Conservation (phyloP, 768 basidiomycete species). For the Nevesoporus exiguus region DNA sequence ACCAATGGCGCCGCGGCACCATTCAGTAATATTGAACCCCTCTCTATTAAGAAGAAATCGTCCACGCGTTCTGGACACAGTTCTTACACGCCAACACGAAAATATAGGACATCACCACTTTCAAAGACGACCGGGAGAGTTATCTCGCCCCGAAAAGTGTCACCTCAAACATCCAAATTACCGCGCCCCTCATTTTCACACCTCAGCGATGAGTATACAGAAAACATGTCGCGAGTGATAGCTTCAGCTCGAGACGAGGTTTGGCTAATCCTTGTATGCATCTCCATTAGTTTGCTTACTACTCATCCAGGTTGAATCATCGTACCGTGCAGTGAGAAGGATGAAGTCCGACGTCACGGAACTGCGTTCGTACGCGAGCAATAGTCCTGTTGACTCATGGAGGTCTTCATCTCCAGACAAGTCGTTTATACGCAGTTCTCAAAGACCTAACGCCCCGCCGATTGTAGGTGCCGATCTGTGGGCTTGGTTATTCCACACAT, state of each 20-base stretch:
- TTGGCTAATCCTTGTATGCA: conserved; percentile 5
- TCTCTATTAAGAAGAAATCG: conserved; percentile 83
- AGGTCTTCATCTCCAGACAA: conserved; percentile 61
- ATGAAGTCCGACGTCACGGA: conserved; percentile 69
- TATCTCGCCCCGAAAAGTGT: conserved; percentile 50
- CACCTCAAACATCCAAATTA: conserved; percentile 48
- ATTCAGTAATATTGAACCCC: conserved; percentile 57
- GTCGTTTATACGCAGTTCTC: conserved; percentile 42
- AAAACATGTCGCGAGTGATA: conserved; percentile 46
- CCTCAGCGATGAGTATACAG: conserved; percentile 36
- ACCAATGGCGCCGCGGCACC: conserved; percentile 33
- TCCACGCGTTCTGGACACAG: conserved; percentile 51
- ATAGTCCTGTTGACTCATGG: conserved; percentile 35
- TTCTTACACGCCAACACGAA: conserved; percentile 35
- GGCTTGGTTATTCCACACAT: conserved; percentile 2
- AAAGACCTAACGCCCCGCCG: conserved; percentile 37
- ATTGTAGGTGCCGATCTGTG: conserved; percentile 36
- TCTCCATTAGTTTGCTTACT: conserved; percentile 1
- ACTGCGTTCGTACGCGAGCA: conserved; percentile 18
- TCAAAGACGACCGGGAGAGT: conserved; percentile 42
- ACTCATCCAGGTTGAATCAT: conserved; percentile 58
- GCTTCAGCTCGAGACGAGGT: conserved; percentile 68
- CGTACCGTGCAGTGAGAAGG: conserved; percentile 67
- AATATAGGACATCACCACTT: conserved; percentile 51
- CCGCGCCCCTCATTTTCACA: conserved; percentile 22